Evolutionary conservation across 176 grass and related monocot genomes (phyloP).

Genomic region (Carex scoparia): DNA sequence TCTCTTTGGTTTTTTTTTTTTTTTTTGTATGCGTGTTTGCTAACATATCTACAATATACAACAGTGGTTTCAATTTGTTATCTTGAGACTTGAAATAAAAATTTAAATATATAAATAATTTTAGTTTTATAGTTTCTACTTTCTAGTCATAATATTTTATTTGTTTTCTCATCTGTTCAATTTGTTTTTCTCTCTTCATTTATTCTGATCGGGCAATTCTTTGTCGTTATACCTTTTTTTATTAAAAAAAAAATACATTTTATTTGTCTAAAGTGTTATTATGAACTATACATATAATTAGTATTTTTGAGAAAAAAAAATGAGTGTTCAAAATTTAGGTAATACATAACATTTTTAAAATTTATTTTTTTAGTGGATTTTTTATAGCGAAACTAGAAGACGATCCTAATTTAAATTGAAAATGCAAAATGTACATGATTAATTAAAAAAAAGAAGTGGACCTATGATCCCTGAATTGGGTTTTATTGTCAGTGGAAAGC

Average conservation of each 20-base stretch:
- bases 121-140: no score
- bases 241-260: no score
- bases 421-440: neutral
- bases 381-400: no score
- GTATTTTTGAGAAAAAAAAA: no score
- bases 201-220: no score
- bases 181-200: no score
- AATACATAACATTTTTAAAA: neutral
- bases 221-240: no score
- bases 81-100: neutral
- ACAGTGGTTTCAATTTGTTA: neutral
- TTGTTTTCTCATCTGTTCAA: no score
- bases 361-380: neutral
- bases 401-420: neutral
- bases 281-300: neutral
- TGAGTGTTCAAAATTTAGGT: no score
- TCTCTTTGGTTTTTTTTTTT: neutral
- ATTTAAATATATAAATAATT: neutral
- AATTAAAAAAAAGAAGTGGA: neutral
- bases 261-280: neutral
- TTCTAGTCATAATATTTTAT: no score
- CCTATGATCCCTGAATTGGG: neutral
- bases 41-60: neutral
- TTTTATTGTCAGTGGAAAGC: neutral
- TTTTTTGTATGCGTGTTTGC: neutral